These are phyloP conservation scores for Aspergillus novoparasiticus DNA, from an alignment of 2,329 filamentous ascomycete species.

Conservation along the genomic window DNA sequence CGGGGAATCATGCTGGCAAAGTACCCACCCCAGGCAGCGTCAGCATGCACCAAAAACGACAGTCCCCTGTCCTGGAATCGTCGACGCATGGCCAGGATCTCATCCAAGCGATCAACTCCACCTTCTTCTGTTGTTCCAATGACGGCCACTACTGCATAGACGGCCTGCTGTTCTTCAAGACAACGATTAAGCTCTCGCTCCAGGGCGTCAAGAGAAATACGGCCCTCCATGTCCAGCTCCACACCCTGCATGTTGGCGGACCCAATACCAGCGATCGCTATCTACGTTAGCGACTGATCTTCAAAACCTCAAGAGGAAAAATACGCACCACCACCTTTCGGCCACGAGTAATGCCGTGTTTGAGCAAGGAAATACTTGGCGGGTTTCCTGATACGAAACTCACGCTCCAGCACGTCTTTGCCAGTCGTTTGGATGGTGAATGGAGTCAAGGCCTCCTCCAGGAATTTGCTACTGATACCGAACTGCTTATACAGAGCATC, in stretches of 20 bases:
- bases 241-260: constrained; percentile 47
- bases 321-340: constrained; percentile 47
- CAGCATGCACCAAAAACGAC: constrained; percentile 51
- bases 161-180: constrained; percentile 32
- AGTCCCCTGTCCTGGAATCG: constrained; percentile 46
- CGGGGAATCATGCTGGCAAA: constrained; percentile 49
- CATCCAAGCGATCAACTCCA: constrained; percentile 45
- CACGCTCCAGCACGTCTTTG: constrained; percentile 4
- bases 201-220: constrained; percentile 36
- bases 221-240: constrained; percentile 43
- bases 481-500: constrained; percentile 17
- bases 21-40: constrained; percentile 56
- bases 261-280: constrained; percentile 51
- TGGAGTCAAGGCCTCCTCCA: background rate
- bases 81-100: constrained; percentile 45
- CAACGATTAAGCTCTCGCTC: constrained; percentile 8
- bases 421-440: constrained; percentile 17
- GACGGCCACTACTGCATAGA: constrained; percentile 50
- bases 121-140: constrained; percentile 55
- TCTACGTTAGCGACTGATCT: background rate
- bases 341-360: constrained; percentile 54
- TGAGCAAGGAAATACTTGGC: constrained; percentile 43
- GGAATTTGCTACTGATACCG: background rate
- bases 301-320: background rate
- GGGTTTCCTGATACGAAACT: constrained; percentile 35